phyloP scores from a whole-genome alignment of 352 stramenopile species.

The Blastocystis sp. region DNA sequence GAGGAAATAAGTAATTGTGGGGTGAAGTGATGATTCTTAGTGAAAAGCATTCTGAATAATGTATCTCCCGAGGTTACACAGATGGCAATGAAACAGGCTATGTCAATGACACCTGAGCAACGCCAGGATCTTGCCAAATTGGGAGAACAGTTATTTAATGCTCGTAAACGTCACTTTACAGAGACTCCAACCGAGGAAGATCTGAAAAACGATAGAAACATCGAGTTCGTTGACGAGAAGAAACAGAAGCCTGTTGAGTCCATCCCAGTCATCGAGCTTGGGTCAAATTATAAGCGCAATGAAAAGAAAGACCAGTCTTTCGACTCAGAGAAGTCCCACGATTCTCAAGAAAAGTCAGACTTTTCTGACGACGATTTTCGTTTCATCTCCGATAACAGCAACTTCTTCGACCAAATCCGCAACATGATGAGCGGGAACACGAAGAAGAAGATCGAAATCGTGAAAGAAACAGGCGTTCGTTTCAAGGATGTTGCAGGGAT shows the following conservation, averaged over 20 bases:
- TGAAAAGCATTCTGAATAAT: conserved; percentile 18
- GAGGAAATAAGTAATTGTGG: not conserved
- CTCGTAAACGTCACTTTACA: not conserved
- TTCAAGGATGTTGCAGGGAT: conserved; percentile 95
- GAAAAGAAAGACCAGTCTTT: not conserved
- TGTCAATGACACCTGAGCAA: conserved; percentile 42
- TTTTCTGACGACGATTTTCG: not conserved
- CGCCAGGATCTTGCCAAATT: conserved; percentile 3
- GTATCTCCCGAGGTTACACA: not conserved
- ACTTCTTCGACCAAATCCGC: conserved; percentile 34
- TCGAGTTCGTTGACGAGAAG: conserved; percentile 3
- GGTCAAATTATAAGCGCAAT: not conserved
- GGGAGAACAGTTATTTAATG: conserved; percentile 17
- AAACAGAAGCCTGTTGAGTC: not conserved
- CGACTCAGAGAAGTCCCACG: not conserved
- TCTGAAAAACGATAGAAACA: conserved; percentile 8
- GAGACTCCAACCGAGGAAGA: not conserved
- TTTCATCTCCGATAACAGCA: not conserved
- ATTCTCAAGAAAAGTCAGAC: not conserved
- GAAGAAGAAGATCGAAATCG: conserved; percentile 11
- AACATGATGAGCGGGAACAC: conserved; percentile 37
- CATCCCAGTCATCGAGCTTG: not conserved
- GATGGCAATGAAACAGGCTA: conserved; percentile 40
- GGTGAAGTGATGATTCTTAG: not conserved
- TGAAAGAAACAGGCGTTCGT: conserved; percentile 71